A percentile compares a stretch with the other conserved stretches of the same genome.
Conservation (phyloP, 2,329 filamentous ascomycete genomes). For the Neophaeococcomyces aloes region DNA sequence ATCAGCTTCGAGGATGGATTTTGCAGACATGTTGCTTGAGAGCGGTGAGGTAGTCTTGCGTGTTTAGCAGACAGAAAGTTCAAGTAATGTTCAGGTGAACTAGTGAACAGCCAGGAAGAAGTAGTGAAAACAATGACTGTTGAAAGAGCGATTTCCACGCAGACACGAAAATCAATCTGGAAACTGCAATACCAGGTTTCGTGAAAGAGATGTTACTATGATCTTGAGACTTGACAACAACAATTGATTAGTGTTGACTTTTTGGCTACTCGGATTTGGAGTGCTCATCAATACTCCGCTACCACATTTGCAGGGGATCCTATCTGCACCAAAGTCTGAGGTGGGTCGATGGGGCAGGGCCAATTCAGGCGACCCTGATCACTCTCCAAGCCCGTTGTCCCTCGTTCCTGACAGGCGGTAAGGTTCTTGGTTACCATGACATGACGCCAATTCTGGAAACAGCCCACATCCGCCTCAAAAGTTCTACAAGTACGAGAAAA, state of each 20-base stretch:
- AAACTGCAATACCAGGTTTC: conserved; percentile 6
- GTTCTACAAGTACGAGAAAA: no score
- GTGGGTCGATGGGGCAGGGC: conserved; percentile 8
- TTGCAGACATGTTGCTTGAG: conserved; percentile 66
- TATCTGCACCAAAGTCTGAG: not conserved
- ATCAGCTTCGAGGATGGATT: conserved; percentile 96
- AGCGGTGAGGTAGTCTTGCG: conserved; percentile 19
- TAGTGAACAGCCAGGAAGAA: conserved; percentile 3
- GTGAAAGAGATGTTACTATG: not conserved
- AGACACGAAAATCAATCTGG: conserved; percentile 1
- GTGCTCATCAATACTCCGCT: conserved; percentile 8
- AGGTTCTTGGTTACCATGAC: not conserved
- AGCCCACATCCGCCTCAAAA: no score
- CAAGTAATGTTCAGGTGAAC: conserved; percentile 8
- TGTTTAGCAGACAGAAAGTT: conserved; percentile 15
- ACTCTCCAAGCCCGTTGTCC: not conserved
- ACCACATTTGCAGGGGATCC: conserved; percentile 6
- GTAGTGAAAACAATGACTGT: not conserved
- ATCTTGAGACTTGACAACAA: not conserved
- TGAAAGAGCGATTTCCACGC: not conserved
- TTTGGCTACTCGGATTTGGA: conserved; percentile 5
- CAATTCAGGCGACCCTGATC: no score
- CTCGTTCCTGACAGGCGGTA: no score
- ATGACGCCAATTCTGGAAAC: conserved; percentile 1
- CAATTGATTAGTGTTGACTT: conserved; percentile 7